Percentiles rank a stretch among this genome's conserved stretches.
phyloP scores from a whole-genome alignment of 331 rosid species.

The Quercus lobata region DNA sequence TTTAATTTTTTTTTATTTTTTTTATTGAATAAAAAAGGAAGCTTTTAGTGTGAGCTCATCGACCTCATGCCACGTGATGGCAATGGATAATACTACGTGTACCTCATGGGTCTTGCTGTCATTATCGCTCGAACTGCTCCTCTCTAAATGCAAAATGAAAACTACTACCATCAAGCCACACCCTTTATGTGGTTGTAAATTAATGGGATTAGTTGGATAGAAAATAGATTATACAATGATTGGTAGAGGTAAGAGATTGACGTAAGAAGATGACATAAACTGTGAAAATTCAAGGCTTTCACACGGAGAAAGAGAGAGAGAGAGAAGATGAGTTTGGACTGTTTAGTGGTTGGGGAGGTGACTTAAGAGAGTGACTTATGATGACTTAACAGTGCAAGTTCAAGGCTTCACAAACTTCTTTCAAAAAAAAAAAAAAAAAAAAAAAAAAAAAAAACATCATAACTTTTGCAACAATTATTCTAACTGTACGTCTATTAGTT shows the following conservation, averaged over 20 bases:
- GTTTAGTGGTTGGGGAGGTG: conserved; percentile 43
- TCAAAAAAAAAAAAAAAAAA: too few species aligned
- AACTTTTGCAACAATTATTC: too few species aligned
- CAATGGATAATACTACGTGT: rapidly evolving
- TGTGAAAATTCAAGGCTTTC: neutral
- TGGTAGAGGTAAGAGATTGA: conserved; percentile 25
- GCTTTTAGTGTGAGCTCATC: rapidly evolving
- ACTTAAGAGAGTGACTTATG: conserved; percentile 28
- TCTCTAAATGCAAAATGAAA: rapidly evolving
- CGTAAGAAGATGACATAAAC: conserved; percentile 5
- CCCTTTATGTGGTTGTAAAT: too few species aligned
- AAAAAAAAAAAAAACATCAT: too few species aligned
- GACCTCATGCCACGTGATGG: rapidly evolving
- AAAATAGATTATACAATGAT: conserved; percentile 8
- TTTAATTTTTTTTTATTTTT: too few species aligned
- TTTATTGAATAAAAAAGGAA: too few species aligned
- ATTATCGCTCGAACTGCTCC: rapidly evolving
- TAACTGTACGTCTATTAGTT: neutral
- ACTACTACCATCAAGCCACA: rapidly evolving
- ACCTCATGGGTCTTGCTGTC: rapidly evolving
- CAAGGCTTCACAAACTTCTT: neutral
- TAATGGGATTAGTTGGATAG: neutral
- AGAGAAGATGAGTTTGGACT: conserved; percentile 1
- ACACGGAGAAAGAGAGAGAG: too few species aligned
- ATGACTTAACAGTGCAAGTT: conserved; percentile 30